A percentile compares a stretch with the other conserved stretches of the same genome.
These are phyloP conservation scores for Cyberlindnera maclurae DNA, from an alignment of 805 yeast species.

Conservation along the genomic window DNA sequence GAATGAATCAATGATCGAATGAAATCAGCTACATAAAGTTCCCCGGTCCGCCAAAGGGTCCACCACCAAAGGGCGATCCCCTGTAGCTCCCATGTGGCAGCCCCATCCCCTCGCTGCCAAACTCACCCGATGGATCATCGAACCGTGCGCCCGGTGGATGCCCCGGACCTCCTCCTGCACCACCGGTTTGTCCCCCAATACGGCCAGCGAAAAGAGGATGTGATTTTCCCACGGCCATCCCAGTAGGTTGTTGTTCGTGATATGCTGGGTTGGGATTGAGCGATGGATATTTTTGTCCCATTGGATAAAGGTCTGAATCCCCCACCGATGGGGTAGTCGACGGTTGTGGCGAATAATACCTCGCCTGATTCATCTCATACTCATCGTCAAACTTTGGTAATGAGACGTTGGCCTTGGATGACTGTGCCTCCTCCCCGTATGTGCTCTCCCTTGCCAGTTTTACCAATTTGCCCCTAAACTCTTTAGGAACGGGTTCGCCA, in stretches of 20 bases:
- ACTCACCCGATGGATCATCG: conserved; percentile 42
- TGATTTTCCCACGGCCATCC: conserved; percentile 46
- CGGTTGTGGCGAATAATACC: neutral
- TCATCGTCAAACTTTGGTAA: conserved; percentile 39
- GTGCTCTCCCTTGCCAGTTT: no score
- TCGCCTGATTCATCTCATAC: conserved; percentile 26
- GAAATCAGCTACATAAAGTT: conserved; percentile 2
- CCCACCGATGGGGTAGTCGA: conserved; percentile 34
- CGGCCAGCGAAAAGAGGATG: conserved; percentile 40
- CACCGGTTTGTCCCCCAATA: no score
- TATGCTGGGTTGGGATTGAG: conserved; percentile 40
- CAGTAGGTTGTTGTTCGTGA: conserved; percentile 24
- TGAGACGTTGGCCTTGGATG: no score
- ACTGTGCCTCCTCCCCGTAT: no score
- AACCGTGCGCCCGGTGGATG: conserved; percentile 42
- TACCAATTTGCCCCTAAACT: no score
- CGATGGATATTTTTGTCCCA: conserved; percentile 34
- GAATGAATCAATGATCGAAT: no score
- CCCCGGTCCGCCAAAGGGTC: conserved; percentile 2
- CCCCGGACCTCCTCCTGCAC: neutral
- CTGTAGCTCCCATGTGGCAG: conserved; percentile 31
- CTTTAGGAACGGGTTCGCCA: no score
- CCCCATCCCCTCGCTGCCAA: conserved; percentile 18
- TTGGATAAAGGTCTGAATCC: conserved; percentile 45
- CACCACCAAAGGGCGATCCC: neutral